Evolutionary conservation across 345 rosid species (phyloP), one percentile per base, ranked within the genome.

Genomic region (Acer saccharum): DNA sequence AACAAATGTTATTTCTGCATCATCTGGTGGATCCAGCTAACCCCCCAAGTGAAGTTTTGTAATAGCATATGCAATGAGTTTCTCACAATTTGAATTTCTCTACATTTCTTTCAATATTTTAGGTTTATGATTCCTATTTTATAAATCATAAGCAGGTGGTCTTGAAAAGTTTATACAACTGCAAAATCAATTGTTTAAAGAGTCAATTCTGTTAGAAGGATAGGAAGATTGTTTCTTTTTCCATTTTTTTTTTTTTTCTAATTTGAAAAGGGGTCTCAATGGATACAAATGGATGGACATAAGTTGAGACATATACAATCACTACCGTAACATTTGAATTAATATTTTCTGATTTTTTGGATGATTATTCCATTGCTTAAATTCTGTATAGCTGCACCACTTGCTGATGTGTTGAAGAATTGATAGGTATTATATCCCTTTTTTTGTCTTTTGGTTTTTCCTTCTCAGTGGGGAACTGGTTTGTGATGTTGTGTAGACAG

Each of bases 401-500:
- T 58, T 27, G 63, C 69, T n/a, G 63, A 54, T 65, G 16, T 71
- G 14, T 23, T 69, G 41, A 67, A 27, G 70, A 77, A 65, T 78
- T 65, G 43, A 10, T 63, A 10, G 78, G 67, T 35, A 6, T 20
- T 32, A 3, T 13, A 61, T 44, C 16, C 57, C 29, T 32, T 64
- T 32, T 75, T 32, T 44, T 50, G 73, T 11, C 11, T 11, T 52
- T 35, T 72, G 39, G 17, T 71, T 10, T 54, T 44, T 54, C n/a
- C n/a, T 54, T n/a, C 64, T 60, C 10, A 13, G 64, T 1, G 27
- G 27, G 21, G 21, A 25, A 1, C 64, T 60, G 27, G 64, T 21
- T 60, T 20, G 64, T 60, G 27, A 8, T 60, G 23, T 60, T 21
- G 27, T 87, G 88, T 88, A 93, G 99, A 91, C 97, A 25, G 98